Evolutionary conservation across 129 eudicot genomes (phyloP).

Genomic region (Helianthus tuberosus): DNA sequence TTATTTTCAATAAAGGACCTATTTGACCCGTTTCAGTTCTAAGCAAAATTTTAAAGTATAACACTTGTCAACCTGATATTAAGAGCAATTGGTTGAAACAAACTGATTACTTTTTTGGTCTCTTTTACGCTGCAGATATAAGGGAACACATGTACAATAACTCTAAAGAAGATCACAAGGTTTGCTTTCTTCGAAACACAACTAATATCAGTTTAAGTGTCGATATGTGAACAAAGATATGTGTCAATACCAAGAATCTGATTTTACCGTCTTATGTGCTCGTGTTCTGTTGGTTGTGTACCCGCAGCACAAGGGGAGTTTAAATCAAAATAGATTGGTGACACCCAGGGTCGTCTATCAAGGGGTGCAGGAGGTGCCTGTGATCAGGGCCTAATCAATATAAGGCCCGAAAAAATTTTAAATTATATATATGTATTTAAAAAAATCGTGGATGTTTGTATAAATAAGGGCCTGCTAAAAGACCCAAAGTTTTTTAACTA

Average conservation of each 20-base stretch:
- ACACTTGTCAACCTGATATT: not conserved
- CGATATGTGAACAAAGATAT: no score
- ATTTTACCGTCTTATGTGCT: not conserved
- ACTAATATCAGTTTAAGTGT: not conserved
- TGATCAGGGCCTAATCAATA: no score
- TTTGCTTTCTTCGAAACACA: constrained; percentile 14
- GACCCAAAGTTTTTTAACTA: no score
- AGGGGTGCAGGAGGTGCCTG: no score
- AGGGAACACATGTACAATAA: constrained; percentile 39
- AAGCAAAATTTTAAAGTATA: not conserved
- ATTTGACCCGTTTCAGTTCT: not conserved
- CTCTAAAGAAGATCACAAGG: constrained; percentile 53
- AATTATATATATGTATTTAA: no score
- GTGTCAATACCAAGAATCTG: not conserved
- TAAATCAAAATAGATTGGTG: constrained; percentile 53
- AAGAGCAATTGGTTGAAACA: not conserved
- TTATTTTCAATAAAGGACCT: not conserved
- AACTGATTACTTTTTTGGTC: constrained; percentile 1
- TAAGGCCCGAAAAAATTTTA: no score
- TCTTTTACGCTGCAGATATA: constrained; percentile 44
- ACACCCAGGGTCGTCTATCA: no score
- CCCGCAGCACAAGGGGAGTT: constrained; percentile 40
- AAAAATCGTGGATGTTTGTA: no score
- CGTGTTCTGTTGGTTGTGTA: no score
- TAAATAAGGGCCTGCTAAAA: no score